These are phyloP conservation scores for Citrus medica DNA, from an alignment of 345 rosid species.

Conservation along the genomic window DNA sequence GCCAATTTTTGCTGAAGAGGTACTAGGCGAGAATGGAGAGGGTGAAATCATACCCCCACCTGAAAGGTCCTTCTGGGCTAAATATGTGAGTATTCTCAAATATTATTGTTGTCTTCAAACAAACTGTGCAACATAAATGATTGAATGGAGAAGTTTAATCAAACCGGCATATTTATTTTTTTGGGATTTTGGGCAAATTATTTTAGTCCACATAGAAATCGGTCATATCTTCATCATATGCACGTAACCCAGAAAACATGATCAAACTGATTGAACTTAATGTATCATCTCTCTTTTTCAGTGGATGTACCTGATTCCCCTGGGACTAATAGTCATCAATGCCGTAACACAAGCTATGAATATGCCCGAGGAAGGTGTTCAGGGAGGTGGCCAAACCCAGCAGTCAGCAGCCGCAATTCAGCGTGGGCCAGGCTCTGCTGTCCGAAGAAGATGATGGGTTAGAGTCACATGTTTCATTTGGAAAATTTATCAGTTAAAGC, in stretches of 20 bases:
- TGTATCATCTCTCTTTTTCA: constrained; percentile 21
- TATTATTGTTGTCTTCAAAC: background rate
- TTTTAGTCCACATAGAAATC: background rate
- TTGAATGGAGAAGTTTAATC: background rate
- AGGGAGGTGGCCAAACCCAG: constrained; percentile 37
- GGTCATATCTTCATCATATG: background rate
- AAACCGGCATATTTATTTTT: background rate
- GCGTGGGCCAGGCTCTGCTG: constrained; percentile 47
- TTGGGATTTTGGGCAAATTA: background rate
- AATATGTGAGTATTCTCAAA: constrained; percentile 63
- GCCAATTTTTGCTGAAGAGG: constrained; percentile 71
- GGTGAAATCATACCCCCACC: constrained; percentile 62
- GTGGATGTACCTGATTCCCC: constrained; percentile 98
- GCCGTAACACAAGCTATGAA: constrained; percentile 93
- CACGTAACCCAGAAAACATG: background rate
- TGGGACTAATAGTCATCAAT: constrained; percentile 88
- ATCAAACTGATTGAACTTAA: background rate
- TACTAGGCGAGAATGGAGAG: constrained; percentile 57
- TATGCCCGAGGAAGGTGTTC: constrained; percentile 72
- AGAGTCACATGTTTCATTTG: background rate
- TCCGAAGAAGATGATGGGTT: constrained; percentile 54
- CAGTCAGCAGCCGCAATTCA: constrained; percentile 38
- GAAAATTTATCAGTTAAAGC: background rate
- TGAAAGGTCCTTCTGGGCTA: constrained; percentile 91
- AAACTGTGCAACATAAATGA: background rate